phyloP scores from a whole-genome alignment of 306 rosid species.

The Senna siamea region DNA sequence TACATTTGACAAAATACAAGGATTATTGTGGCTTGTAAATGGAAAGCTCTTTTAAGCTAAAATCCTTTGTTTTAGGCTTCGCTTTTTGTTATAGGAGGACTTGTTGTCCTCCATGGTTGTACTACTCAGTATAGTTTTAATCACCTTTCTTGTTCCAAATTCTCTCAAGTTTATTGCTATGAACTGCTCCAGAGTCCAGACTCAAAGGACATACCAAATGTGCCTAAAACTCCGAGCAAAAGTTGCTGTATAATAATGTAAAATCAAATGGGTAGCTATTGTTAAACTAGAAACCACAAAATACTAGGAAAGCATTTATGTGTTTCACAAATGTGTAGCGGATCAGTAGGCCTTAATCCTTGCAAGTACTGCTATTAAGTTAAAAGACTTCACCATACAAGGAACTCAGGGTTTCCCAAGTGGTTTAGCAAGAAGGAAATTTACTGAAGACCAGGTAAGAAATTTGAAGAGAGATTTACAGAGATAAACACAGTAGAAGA shows the following conservation, averaged over 20 bases:
- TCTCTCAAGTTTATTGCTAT: background rate
- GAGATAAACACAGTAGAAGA: background rate
- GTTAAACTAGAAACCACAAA: background rate
- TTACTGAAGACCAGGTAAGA: no score
- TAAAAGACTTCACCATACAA: background rate
- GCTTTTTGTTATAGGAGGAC: background rate
- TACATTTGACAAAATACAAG: slow-evolving; percentile 4
- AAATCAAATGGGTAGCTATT: background rate
- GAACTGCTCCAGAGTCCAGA: background rate
- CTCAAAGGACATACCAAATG: background rate
- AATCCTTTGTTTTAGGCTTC: background rate
- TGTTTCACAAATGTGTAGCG: background rate
- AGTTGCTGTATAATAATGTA: no score
- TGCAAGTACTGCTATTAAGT: background rate
- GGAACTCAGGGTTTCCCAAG: background rate
- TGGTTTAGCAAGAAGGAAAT: background rate
- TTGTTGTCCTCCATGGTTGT: background rate
- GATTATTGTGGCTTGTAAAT: slow-evolving; percentile 3
- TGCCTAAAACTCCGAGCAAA: background rate
- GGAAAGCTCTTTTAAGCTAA: background rate
- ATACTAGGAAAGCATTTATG: background rate
- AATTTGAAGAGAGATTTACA: background rate
- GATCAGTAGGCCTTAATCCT: background rate
- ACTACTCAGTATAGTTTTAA: background rate
- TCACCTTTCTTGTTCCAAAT: background rate